Conservation (phyloP, 2,329 filamentous ascomycete genomes). For the Colletotrichum sublineola region DNA sequence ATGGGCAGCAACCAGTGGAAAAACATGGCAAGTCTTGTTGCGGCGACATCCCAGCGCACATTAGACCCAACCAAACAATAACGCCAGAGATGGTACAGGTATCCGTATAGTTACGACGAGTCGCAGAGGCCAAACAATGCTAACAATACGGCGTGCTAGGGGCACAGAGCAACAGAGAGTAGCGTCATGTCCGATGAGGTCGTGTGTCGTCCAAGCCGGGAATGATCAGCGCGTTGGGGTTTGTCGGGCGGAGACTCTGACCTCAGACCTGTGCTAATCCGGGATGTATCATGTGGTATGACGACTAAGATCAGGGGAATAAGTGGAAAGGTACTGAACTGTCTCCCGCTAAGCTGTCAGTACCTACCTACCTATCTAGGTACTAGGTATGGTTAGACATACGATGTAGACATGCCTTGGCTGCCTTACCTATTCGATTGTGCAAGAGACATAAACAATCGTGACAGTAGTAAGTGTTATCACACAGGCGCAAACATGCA, state of each 20-base stretch:
- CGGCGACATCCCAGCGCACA: neutral
- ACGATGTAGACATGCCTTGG: no score
- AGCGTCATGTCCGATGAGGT: constrained; percentile 42
- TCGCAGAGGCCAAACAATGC: constrained; percentile 1
- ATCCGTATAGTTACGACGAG: constrained; percentile 17
- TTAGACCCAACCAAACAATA: neutral
- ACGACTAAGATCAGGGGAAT: neutral
- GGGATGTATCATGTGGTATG: neutral
- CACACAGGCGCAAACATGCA: neutral
- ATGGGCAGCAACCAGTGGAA: neutral
- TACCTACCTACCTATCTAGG: no score
- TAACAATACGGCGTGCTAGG: constrained; percentile 11
- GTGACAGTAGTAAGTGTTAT: no score
- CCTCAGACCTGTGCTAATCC: constrained; percentile 41
- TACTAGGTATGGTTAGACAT: no score
- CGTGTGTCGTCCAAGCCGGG: constrained; percentile 39
- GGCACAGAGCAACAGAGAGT: neutral
- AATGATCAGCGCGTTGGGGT: constrained; percentile 40
- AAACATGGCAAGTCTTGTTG: neutral
- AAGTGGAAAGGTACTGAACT: neutral
- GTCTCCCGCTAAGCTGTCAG: neutral
- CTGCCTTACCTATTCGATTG: no score
- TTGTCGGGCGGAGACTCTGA: constrained; percentile 33
- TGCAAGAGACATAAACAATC: no score
- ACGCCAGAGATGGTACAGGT: neutral